These are phyloP conservation scores for Picea engelmannii DNA, from an alignment of 83 land plant genomes.

Conservation along the genomic window DNA sequence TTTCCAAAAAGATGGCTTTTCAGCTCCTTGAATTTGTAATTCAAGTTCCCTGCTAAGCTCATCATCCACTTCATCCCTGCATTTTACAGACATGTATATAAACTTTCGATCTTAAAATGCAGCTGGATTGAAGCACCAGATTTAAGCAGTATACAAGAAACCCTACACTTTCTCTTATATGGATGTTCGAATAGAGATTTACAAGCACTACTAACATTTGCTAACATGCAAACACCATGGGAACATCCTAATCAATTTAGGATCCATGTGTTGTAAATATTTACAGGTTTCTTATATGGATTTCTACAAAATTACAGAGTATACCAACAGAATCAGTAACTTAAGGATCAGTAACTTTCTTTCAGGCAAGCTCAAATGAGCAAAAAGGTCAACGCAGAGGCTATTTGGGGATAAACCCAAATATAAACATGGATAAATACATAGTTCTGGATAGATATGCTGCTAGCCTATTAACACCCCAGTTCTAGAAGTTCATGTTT, in stretches of 20 bases:
- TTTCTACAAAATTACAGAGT: no score
- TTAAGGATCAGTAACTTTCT: no score
- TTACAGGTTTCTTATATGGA: no score
- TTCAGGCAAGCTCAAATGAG: no score
- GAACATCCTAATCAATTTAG: neutral
- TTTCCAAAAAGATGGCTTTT: constrained; percentile 81
- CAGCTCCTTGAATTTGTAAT: constrained; percentile 87
- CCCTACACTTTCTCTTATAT: neutral
- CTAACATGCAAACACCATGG: neutral
- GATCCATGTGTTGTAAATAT: neutral
- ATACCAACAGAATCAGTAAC: no score
- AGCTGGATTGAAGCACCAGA: neutral
- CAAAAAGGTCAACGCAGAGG: no score
- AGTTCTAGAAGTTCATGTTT: no score
- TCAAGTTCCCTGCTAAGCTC: constrained; percentile 88
- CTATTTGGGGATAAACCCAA: no score
- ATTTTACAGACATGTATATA: constrained; percentile 15
- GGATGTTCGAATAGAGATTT: neutral
- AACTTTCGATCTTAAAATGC: neutral
- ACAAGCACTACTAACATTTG: neutral
- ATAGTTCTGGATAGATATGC: no score
- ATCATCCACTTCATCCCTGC: constrained; percentile 60
- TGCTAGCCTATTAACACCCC: no score
- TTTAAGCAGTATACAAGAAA: neutral
- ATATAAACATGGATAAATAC: no score